Evolutionary conservation across 768 basidiomycete species (phyloP).

Genomic region (Amanita thiersii): DNA sequence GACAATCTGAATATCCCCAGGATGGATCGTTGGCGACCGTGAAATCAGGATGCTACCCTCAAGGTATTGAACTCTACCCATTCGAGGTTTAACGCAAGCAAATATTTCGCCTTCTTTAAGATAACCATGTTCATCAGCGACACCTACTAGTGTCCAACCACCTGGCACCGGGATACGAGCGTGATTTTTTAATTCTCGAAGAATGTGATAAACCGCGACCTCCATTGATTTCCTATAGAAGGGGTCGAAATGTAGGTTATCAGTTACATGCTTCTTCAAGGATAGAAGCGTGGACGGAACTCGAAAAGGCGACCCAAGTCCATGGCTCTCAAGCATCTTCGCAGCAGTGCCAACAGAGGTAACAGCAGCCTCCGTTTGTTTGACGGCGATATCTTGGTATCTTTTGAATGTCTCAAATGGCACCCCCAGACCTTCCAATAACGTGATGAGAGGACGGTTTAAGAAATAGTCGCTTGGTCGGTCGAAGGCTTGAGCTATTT

Average conservation of each 20-base stretch:
- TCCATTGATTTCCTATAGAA: constrained; percentile 49
- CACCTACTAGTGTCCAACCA: constrained; percentile 63
- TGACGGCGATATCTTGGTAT: constrained; percentile 45
- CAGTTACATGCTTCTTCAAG: constrained; percentile 40
- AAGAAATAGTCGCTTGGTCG: constrained; percentile 47
- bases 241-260: constrained; percentile 23
- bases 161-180: constrained; percentile 61
- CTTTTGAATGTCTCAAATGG: constrained; percentile 41
- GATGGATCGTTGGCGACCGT: constrained; percentile 62
- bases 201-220: constrained; percentile 51
- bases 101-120: constrained; percentile 53
- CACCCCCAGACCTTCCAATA: constrained; percentile 53
- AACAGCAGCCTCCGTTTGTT: constrained; percentile 34
- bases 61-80: constrained; percentile 34
- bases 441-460: constrained; percentile 63
- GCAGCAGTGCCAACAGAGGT: constrained; percentile 36
- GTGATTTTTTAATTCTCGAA: constrained; percentile 55
- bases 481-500: constrained; percentile 61
- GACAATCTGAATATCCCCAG: constrained; percentile 58
- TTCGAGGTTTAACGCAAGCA: constrained; percentile 40
- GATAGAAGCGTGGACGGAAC: constrained; percentile 43
- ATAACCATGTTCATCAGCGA: constrained; percentile 55
- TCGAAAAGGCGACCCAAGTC: constrained; percentile 50
- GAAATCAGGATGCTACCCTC: constrained; percentile 49
- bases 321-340: constrained; percentile 43